Conservation (phyloP, 2,329 filamentous ascomycete species). For the Fusarium haematococcum region DNA sequence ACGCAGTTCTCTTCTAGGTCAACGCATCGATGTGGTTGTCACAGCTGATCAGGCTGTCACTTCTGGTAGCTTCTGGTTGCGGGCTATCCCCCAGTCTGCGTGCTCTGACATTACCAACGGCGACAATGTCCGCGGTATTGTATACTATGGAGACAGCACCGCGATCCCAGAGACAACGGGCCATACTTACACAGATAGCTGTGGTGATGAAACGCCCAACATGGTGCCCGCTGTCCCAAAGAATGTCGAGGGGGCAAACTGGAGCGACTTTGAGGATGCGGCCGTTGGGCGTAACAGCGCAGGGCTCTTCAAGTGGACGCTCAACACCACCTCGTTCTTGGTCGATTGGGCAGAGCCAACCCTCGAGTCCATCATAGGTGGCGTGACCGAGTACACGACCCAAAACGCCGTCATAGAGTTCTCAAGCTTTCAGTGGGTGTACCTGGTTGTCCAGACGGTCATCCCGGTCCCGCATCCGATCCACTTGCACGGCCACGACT, state of each 20-base stretch:
- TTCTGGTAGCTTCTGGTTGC: background rate
- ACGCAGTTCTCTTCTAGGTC: background rate
- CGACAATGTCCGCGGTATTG: background rate
- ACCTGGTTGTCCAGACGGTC: background rate
- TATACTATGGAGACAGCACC: background rate
- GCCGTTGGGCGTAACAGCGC: background rate
- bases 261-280: background rate
- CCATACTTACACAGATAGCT: background rate
- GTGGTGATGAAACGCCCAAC: background rate
- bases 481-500: slow-evolving; percentile 44
- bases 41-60: background rate
- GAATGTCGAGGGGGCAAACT: background rate
- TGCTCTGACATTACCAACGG: background rate
- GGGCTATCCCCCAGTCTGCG: background rate
- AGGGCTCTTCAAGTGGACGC: background rate
- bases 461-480: slow-evolving; percentile 33
- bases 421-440: background rate
- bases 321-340: background rate
- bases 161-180: background rate
- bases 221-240: background rate
- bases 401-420: background rate
- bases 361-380: background rate
- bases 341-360: background rate
- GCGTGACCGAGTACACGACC: background rate
- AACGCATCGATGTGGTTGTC: background rate